These are phyloP conservation scores for Pseudogymnoascus sp. DNA, from an alignment of 2,329 filamentous ascomycete genomes.

Conservation along the genomic window DNA sequence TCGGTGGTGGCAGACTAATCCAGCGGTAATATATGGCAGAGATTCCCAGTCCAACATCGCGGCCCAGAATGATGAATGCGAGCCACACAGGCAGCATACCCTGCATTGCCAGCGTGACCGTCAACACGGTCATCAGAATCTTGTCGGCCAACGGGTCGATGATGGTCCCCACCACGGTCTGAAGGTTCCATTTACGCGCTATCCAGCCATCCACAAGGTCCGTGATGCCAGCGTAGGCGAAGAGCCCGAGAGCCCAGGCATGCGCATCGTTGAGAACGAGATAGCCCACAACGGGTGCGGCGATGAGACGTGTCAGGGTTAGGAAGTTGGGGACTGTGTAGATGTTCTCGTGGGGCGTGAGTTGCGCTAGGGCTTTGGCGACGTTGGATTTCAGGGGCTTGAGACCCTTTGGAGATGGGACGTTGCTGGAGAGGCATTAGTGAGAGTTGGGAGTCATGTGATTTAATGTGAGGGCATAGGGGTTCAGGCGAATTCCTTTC, in stretches of 20 bases:
- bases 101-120: constrained; percentile 75
- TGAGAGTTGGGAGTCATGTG: neutral
- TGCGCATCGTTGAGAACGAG: constrained; percentile 79
- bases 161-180: constrained; percentile 90
- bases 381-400: constrained; percentile 12
- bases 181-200: constrained; percentile 75
- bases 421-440: neutral
- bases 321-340: constrained; percentile 94
- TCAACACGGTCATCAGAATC: constrained; percentile 86
- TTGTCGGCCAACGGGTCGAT: constrained; percentile 98
- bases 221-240: constrained; percentile 84
- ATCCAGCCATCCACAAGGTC: constrained; percentile 94
- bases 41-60: constrained; percentile 75
- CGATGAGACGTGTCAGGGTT: constrained; percentile 75
- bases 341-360: constrained; percentile 70
- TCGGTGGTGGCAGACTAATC: constrained; percentile 87
- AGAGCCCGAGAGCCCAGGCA: constrained; percentile 71
- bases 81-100: constrained; percentile 81
- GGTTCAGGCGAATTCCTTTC: neutral
- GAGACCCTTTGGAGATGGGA: neutral
- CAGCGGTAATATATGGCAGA: constrained; percentile 93
- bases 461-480: neutral
- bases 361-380: constrained; percentile 23
- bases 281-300: constrained; percentile 81
- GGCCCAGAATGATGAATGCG: constrained; percentile 80